Base-by-base conservation (phyloP, 1,284 basidiomycete genomes). In the Puccinia horiana region DNA sequence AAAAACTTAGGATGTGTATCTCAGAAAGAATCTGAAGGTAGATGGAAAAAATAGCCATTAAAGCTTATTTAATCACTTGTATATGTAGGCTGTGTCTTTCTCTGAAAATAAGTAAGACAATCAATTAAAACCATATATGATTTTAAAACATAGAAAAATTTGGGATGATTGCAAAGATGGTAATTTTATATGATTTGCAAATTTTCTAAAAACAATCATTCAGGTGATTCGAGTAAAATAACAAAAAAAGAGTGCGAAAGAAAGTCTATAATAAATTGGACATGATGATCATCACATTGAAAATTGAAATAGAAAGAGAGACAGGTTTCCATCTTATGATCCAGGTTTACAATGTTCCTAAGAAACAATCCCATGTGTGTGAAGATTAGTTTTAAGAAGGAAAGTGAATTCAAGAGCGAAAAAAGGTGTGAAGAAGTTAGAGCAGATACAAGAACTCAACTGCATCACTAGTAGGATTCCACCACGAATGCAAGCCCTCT, bases 301-400 rank as follows among this genome's bases (percentile, higher is more conserved):
- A 54, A 54, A 16, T 16, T 23, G 52, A 54, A n/a, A n/a, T 23
- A 54, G n/a, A 18, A 52, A 52, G 49, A 52, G 20, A 54, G 8
- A n/a, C 18, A 23, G 52, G 18, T n/a, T n/a, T n/a, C n/a, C n/a
- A 54, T 40, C n/a, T 78, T 32, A 78, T 29, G 76, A 78, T 52
- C 77, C 77, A 26, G 77, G 67, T 44, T 72, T 70, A 35, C 77
- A 80, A 80, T 80, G 77, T 54, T 80, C 77, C 77, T 80, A 80
- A 65, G 37, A 49, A 54, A 20, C 2, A 12, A 23, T 29, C 16
- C 14, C 61, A 8, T 1, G 61, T 12, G 14, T 20, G 18, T 8
- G 29, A 63, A 4, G 32, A 63, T 29, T 58, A 26, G 26, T 58
- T 58, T 58, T 29, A 54, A 20, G 23, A 12, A 58, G 11, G 16